Evolutionary conservation across 2,329 filamentous ascomycete genomes (phyloP).

Genomic region (Exutisphaerella laricina): DNA sequence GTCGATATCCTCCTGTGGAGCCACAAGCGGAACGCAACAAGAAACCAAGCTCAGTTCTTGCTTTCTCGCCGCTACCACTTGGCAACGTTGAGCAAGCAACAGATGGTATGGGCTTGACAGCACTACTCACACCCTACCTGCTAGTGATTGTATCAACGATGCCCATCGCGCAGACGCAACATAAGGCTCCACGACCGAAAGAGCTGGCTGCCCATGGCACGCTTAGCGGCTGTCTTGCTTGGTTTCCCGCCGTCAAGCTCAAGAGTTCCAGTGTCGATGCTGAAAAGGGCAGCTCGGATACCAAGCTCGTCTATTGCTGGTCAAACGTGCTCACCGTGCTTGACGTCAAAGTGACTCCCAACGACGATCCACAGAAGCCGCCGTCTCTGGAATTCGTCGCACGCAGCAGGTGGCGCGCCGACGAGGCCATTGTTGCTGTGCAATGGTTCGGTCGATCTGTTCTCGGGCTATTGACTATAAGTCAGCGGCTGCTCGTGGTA

Average conservation of each 20-base stretch:
- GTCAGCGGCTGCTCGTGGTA: conserved; percentile 83
- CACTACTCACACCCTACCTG: conserved; percentile 91
- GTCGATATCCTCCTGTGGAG: conserved; percentile 74
- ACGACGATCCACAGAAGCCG: conserved; percentile 66
- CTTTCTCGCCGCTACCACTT: conserved; percentile 81
- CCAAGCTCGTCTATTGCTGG: conserved; percentile 96
- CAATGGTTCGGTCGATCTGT: conserved; percentile 97
- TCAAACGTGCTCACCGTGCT: conserved; percentile 94
- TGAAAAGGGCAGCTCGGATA: conserved; percentile 62
- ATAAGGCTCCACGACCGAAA: conserved; percentile 86
- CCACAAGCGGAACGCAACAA: conserved; percentile 59
- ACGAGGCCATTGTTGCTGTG: conserved; percentile 91
- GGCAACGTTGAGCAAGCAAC: conserved; percentile 91
- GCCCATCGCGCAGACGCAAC: conserved; percentile 90
- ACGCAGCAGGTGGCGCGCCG: conserved; percentile 83
- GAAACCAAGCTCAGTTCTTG: conserved; percentile 91
- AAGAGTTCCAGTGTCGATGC: conserved; percentile 59
- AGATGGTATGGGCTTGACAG: conserved; percentile 82
- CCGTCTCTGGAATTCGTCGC: conserved; percentile 73
- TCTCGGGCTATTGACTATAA: conserved; percentile 84
- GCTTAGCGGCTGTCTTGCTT: conserved; percentile 88
- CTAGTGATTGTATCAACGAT: conserved; percentile 97
- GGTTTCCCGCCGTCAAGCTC: conserved; percentile 93
- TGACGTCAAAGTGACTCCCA: conserved; percentile 70
- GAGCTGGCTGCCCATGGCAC: conserved; percentile 85